Evolutionary conservation across 306 rosid species (phyloP).

Genomic region (Styphnolobium japonicum): DNA sequence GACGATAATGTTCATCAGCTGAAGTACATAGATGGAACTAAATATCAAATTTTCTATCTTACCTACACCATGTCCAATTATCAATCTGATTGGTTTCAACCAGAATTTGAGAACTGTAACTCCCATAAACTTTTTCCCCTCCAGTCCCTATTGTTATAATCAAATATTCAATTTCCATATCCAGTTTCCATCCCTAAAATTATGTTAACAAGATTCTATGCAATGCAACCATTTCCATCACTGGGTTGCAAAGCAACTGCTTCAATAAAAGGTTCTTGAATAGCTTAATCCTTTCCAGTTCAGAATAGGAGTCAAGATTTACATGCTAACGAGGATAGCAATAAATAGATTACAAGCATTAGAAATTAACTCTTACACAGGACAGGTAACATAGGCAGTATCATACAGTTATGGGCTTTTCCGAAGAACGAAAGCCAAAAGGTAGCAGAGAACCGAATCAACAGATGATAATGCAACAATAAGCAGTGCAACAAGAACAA

Average conservation of each 20-base stretch:
- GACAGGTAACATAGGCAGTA: background rate
- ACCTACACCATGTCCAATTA: background rate
- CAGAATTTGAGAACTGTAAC: background rate
- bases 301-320: slow-evolving; percentile 1
- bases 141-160: background rate
- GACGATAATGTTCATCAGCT: background rate
- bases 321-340: background rate
- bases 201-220: background rate
- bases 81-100: background rate
- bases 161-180: background rate
- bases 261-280: background rate
- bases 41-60: background rate
- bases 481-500: slow-evolving; percentile 72
- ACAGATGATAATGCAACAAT: slow-evolving; percentile 73
- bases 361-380: background rate
- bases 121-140: background rate
- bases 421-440: slow-evolving; percentile 62
- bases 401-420: slow-evolving; percentile 32
- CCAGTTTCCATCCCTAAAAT: background rate
- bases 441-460: slow-evolving; percentile 69
- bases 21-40: background rate
- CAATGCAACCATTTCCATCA: background rate
- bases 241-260: background rate
- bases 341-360: slow-evolving; percentile 6
- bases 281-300: background rate